Evolutionary conservation across 2,329 filamentous ascomycete species (phyloP).

Genomic region (Penicillium sp.): DNA sequence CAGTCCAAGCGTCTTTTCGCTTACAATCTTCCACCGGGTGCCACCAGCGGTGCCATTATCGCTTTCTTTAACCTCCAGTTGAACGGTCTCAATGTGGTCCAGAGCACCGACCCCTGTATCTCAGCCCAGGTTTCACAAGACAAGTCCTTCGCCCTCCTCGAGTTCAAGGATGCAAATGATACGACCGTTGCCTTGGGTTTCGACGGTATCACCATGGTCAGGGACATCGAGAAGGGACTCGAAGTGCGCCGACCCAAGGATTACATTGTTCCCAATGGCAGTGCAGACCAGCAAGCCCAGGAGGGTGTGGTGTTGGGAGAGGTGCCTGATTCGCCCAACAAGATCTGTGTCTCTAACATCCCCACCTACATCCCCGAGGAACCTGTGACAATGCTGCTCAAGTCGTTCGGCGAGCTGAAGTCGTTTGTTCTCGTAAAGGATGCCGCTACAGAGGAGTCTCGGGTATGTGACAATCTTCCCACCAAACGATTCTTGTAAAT

Average conservation of each 20-base stretch:
- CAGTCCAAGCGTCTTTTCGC: slow-evolving; percentile 91
- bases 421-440: slow-evolving; percentile 91
- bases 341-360: slow-evolving; percentile 90
- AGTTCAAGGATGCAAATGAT: slow-evolving; percentile 86
- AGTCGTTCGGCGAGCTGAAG: slow-evolving; percentile 89
- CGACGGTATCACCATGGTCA: slow-evolving; percentile 86
- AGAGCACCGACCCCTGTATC: slow-evolving; percentile 79
- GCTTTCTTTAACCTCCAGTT: slow-evolving; percentile 95
- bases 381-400: slow-evolving; percentile 85
- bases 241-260: slow-evolving; percentile 88
- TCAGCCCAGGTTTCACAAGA: slow-evolving; percentile 81
- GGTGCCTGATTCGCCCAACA: slow-evolving; percentile 91
- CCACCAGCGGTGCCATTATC: slow-evolving; percentile 74
- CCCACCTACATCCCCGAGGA: slow-evolving; percentile 86
- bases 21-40: slow-evolving; percentile 73
- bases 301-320: slow-evolving; percentile 75
- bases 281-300: slow-evolving; percentile 72
- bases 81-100: slow-evolving; percentile 91
- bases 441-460: slow-evolving; percentile 77
- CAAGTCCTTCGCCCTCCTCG: slow-evolving; percentile 77
- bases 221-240: slow-evolving; percentile 64
- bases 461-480: slow-evolving; percentile 60
- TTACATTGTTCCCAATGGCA: slow-evolving; percentile 85
- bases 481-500: slow-evolving; percentile 28
- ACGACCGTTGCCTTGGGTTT: slow-evolving; percentile 88